Conservation (phyloP, 2,329 filamentous ascomycete species). For the Botrytis medusae region DNA sequence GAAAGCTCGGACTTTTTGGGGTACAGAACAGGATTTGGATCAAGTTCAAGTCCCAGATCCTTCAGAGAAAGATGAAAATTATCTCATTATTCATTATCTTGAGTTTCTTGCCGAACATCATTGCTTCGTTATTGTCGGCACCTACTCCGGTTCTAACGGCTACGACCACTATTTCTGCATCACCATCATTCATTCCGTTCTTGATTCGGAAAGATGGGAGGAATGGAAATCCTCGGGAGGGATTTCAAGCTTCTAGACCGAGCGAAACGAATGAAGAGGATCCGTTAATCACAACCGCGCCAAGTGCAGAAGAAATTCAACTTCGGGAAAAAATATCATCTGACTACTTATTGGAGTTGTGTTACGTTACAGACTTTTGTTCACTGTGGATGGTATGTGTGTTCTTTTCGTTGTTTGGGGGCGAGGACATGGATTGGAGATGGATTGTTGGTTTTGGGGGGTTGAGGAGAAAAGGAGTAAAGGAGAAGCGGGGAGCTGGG, state of each 20-base stretch:
- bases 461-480: background rate
- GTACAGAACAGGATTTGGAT: background rate
- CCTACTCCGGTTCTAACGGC: background rate
- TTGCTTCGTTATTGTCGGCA: background rate
- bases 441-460: background rate
- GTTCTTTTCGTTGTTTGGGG: background rate
- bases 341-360: conserved; percentile 38
- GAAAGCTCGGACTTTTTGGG: background rate
- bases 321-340: conserved; percentile 36
- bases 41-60: background rate
- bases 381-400: conserved; percentile 34
- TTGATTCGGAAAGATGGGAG: background rate
- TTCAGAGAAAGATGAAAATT: background rate
- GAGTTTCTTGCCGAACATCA: background rate
- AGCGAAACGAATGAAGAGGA: background rate
- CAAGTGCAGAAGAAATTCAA: conserved; percentile 21
- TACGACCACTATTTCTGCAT: background rate
- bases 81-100: background rate
- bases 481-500: background rate
- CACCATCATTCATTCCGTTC: background rate
- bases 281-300: conserved; percentile 25
- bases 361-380: conserved; percentile 28
- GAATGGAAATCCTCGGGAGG: background rate
- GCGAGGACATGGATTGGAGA: background rate
- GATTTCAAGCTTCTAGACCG: background rate